Percentiles rank a stretch among this genome's conserved stretches.
These are phyloP conservation scores for Candida glaebosa DNA, from an alignment of 805 yeast genomes.

Conservation along the genomic window DNA sequence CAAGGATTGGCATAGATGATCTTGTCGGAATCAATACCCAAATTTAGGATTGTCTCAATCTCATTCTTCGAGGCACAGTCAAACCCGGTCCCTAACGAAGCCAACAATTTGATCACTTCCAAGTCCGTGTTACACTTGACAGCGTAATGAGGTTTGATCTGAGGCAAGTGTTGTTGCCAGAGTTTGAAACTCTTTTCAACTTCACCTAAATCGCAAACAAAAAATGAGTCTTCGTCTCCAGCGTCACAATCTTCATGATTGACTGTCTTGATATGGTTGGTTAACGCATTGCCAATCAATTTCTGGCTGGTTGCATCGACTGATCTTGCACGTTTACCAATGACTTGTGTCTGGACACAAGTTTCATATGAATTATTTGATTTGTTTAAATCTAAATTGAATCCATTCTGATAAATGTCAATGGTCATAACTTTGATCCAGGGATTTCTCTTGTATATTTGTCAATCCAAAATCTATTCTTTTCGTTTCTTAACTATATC, in stretches of 20 bases:
- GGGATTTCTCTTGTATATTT: neutral
- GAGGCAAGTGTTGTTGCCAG: constrained; percentile 68
- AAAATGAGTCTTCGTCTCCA: constrained; percentile 83
- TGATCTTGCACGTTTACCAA: neutral
- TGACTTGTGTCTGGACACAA: neutral
- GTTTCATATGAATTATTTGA: neutral
- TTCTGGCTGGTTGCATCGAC: neutral
- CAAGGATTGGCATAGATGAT: constrained; percentile 94
- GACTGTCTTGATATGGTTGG: constrained; percentile 37
- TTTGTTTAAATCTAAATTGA: constrained; percentile 1
- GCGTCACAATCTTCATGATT: constrained; percentile 61
- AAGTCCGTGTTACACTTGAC: constrained; percentile 87
- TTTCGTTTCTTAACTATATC: neutral
- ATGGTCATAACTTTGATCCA: constrained; percentile 17
- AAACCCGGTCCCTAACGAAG: constrained; percentile 66
- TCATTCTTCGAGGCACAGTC: constrained; percentile 93
- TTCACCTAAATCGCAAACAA: constrained; percentile 80
- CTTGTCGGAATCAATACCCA: constrained; percentile 62
- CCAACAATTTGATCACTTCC: constrained; percentile 54
- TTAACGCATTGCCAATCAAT: constrained; percentile 38
- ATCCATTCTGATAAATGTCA: constrained; percentile 7
- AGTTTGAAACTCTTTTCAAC: constrained; percentile 55
- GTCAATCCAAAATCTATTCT: too few relatives aligned
- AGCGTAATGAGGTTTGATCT: constrained; percentile 86
- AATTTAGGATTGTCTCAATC: constrained; percentile 58